Conservation (phyloP, 2,329 filamentous ascomycete species). For the Helotiales sp. region DNA sequence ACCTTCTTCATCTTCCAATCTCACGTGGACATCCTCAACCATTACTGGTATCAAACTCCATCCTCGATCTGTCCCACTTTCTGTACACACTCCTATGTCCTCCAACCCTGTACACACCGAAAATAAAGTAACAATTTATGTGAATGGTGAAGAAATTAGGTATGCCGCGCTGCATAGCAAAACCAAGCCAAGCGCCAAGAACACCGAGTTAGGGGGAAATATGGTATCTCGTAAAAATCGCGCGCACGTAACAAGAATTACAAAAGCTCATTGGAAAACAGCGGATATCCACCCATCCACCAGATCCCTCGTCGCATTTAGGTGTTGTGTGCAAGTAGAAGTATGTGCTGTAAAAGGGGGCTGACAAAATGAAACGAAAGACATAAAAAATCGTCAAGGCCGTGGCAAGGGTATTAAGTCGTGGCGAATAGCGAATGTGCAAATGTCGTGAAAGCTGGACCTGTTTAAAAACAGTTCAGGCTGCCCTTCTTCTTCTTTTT, state of each 20-base stretch:
- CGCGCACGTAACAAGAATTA: conserved; percentile 20
- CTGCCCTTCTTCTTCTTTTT: conserved; percentile 82
- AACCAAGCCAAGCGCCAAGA: conserved; percentile 11
- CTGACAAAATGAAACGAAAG: conserved; percentile 7
- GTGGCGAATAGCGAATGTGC: conserved; percentile 8
- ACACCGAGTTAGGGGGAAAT: conserved; percentile 17
- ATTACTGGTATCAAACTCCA: neutral
- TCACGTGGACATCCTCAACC: neutral
- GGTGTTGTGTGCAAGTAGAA: conserved; percentile 4
- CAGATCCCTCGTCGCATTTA: conserved; percentile 10
- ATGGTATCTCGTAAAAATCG: conserved; percentile 27
- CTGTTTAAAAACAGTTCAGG: conserved; percentile 79
- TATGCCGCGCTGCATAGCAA: conserved; percentile 9
- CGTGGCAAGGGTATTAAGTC: conserved; percentile 13
- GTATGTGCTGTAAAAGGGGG: conserved; percentile 13
- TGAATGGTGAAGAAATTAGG: conserved; percentile 4
- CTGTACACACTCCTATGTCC: neutral
- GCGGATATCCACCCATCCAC: conserved; percentile 7
- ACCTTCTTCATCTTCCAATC: neutral
- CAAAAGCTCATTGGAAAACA: conserved; percentile 9
- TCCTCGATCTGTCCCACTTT: neutral
- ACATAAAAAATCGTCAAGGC: conserved; percentile 19
- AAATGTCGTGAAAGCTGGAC: conserved; percentile 6
- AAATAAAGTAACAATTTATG: neutral
- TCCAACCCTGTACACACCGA: neutral